Base-by-base conservation (phyloP, 345 rosid genomes). In the Lepidium sativum region DNA sequence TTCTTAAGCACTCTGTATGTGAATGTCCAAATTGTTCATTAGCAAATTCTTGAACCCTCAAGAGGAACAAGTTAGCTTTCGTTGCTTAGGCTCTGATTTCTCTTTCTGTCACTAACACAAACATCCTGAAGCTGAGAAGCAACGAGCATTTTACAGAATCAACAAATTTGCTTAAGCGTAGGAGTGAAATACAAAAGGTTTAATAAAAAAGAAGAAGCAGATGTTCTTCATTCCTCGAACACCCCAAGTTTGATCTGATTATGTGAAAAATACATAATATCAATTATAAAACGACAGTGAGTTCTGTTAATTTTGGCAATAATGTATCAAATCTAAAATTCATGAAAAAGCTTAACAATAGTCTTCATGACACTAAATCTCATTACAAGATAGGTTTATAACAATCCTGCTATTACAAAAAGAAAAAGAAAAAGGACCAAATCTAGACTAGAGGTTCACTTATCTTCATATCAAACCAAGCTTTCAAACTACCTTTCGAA, bases 21-120 rank as follows among this genome's bases (percentile, higher is more conserved):
- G 91, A 96, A 34, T 78, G 87, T 68, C 94, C 91, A 27, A 80
- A 84, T 40, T 91, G 98, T 74, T 68, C 86, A 29, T 59, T 91
- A 70, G 87, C 86, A 74, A 54, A 73, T 18, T 86, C 84, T 27
- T 86, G 96, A 94, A 76, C 80, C 44, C 67, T 80, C 38, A 88
- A 84, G 75, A 75, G 84, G 37, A 82, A 83, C 45, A 89, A 87
- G 50, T 67, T 58, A n/a, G 83, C 87, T 43, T 69, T 85, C 5
- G 31, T 69, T 8, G 98, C 96, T 1, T 79, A 72, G 44, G 57
- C 65, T 70, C 89, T 87, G 60, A 40, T 42, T 34, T 16, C 14
- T 49, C 54, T 60, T 9, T 25, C 21, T 38, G 3, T 6, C 27
- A 23, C 34, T 57, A 51, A 8, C n/a, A 5, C 20, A 13, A 5